phyloP scores from a whole-genome alignment of 805 yeast genomes.

The Suhomyces xylopsoci region DNA sequence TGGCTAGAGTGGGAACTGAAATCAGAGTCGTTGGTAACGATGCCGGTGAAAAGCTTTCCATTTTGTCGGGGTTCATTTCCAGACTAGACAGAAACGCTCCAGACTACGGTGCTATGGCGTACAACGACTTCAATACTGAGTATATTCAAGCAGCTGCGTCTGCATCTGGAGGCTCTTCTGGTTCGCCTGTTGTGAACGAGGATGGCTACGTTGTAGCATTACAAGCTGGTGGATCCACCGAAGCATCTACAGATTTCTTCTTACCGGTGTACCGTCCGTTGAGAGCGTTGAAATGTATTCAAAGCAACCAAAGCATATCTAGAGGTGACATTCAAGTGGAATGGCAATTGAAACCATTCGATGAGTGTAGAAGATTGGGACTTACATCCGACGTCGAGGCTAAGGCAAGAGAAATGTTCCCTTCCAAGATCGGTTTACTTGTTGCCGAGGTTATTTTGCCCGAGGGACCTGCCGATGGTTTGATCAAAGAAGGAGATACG shows the following conservation, averaged over 20 bases:
- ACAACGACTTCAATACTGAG: constrained; percentile 91
- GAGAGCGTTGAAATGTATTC: constrained; percentile 77
- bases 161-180: constrained; percentile 94
- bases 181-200: constrained; percentile 92
- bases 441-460: constrained; percentile 83
- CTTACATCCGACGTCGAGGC: constrained; percentile 71
- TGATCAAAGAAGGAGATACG: constrained; percentile 82
- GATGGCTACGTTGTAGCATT: constrained; percentile 86
- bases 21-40: constrained; percentile 95
- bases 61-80: constrained; percentile 80
- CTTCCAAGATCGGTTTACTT: constrained; percentile 72
- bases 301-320: constrained; percentile 54
- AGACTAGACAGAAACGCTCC: constrained; percentile 93
- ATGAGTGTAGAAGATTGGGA: constrained; percentile 87
- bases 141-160: constrained; percentile 95
- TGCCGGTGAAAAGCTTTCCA: constrained; percentile 90
- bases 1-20: constrained; percentile 88
- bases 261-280: constrained; percentile 79
- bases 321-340: constrained; percentile 92
- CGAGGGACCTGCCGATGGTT: constrained; percentile 76
- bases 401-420: constrained; percentile 63
- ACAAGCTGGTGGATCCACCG: constrained; percentile 92
- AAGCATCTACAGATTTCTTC: constrained; percentile 91
- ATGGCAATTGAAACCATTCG: constrained; percentile 84
- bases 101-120: constrained; percentile 82